Evolutionary conservation across 371 early-diverging fungal species (phyloP), one percentile per base, ranked within the genome.

Genomic region (Mortierella sp.): DNA sequence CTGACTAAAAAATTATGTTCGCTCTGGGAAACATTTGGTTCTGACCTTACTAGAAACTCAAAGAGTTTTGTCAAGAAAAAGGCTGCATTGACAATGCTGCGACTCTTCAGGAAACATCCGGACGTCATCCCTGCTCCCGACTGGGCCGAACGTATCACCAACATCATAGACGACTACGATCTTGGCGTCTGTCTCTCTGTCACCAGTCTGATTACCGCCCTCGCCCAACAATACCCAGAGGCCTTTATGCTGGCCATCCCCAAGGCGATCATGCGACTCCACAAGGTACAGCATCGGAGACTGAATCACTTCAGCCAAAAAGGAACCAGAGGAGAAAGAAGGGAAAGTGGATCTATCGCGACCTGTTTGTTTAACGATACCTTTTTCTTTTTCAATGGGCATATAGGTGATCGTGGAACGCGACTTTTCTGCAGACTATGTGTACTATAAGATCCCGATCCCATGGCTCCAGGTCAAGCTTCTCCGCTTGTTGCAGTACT

Each of bases 391-490:
- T 63, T n/a, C 75, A 12, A 54, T 29, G 27, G 44, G 49, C 32
- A 24, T 5, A 27, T 88, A 96, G 95, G 92, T 99, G 81, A 90
- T 98, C n/a, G 89, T 97, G 38, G 96, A 97, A 43, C 91, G 93
- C 72, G 97, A 97, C 65, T 97, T 92, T 86, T 90, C 95, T 6
- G 74, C 92, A 18, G 98, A 98, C 80, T 97, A 98, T 84, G 91
- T 97, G 32, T 99, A 99, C 90, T 99, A 99, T 90, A 97, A 97
- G 85, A 97, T 99, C 49, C 98, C 99, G 0, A 96, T 95, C 49
- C 99, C 99, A 70, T 99, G 99, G 99, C 92, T 99, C 54, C 98
- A 98, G 88, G 95, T 98, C 81, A 98, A 98, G 85, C 93, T 99
- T 38, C 90, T 99, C 70, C 93, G 98, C 54, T 91, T 99, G 38